phyloP scores from a whole-genome alignment of 2,329 filamentous ascomycete genomes.

The Colletotrichum filicis region DNA sequence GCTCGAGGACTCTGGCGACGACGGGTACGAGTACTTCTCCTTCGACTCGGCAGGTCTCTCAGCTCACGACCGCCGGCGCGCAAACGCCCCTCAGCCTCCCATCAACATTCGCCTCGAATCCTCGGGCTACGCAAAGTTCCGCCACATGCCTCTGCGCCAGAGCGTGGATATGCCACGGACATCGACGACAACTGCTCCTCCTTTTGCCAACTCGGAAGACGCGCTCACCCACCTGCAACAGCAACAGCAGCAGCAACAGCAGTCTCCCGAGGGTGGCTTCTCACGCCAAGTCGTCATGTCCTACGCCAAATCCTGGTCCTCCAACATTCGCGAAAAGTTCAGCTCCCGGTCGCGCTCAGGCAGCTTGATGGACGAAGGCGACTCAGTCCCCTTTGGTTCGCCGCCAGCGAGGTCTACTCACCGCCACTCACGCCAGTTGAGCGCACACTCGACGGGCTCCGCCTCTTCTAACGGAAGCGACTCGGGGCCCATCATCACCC shows the following conservation, averaged over 20 bases:
- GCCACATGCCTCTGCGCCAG: constrained; percentile 56
- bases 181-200: constrained; percentile 6
- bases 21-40: constrained; percentile 41
- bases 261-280: constrained; percentile 50
- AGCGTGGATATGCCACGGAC: constrained; percentile 44
- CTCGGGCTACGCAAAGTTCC: constrained; percentile 68
- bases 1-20: constrained; percentile 50
- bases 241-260: constrained; percentile 16
- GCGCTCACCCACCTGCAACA: constrained; percentile 26
- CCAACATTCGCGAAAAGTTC: constrained; percentile 58
- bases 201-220: constrained; percentile 31
- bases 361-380: constrained; percentile 35
- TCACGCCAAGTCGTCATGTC: constrained; percentile 68
- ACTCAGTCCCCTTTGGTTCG: not conserved
- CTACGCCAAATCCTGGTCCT: constrained; percentile 62
- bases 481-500: constrained; percentile 48
- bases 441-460: constrained; percentile 30
- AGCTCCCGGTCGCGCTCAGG: constrained; percentile 43
- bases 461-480: constrained; percentile 35
- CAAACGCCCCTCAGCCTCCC: constrained; percentile 46
- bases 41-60: constrained; percentile 35
- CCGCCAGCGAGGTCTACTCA: constrained; percentile 8
- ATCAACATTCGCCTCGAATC: constrained; percentile 65
- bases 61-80: constrained; percentile 37
- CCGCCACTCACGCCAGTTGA: constrained; percentile 32